Base-by-base conservation (phyloP, 331 rosid genomes). In the Cucumis variabilis region DNA sequence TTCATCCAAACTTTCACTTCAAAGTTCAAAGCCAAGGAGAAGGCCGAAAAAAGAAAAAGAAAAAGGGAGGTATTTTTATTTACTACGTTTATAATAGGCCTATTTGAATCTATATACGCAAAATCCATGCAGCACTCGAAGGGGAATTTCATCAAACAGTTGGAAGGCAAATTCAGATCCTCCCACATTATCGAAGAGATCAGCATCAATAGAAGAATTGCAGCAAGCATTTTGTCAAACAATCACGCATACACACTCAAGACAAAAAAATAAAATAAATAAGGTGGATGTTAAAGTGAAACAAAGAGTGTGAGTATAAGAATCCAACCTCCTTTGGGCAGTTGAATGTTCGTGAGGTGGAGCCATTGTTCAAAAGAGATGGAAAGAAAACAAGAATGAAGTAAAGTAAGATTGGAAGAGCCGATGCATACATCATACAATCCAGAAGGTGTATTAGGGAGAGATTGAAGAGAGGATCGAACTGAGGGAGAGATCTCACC, bases 101-200 rank as follows among this genome's bases (percentile, higher is more conserved):
- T 5, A 9, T 21, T 19, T 48, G 37, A 48, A 24, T 48, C 33
- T 13, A 76, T 76, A 74, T 44, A 21, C 11, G 55, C 28, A 74
- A 27, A 76, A 50, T 13, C 41, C 23, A 75, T 76, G 58, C 51
- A n/a, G 41, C 83, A 50, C 13, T n/a, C 15, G n/a, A 77, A 77
- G 65, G 83, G 65, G 83, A 77, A 77, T 50, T 25, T 77, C 41
- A 77, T 77, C 83, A 50, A 77, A 50, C 83, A 77, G 83, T 48
- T 77, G 65, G 83, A 50, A 48, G 8, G 83, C 83, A 75, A 0
- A 25, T 33, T 33, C 82, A 76, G 12, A 48, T 46, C n/a, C 48
- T 30, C 48, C 76, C 30, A 1, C 82, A 48, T 48, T 9, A 5
- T 46, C 33, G 63, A 48, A 75, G 60, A 75, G 81, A 13, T 44